These are phyloP conservation scores for Globisporangium orthogonon DNA, from an alignment of 352 stramenopile genomes.

Conservation along the genomic window DNA sequence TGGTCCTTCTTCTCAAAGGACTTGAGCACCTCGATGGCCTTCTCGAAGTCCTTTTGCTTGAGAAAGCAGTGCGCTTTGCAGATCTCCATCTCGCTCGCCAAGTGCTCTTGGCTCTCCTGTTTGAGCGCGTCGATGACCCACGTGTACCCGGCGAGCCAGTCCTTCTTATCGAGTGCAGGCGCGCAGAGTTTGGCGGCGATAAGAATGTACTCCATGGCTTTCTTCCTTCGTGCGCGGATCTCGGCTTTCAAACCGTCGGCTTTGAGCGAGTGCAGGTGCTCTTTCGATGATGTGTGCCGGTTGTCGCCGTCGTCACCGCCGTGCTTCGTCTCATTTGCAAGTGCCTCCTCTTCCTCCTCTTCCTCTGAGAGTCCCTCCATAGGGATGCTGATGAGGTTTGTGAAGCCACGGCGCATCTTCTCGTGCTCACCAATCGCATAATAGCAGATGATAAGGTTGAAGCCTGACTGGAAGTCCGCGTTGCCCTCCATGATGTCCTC, in stretches of 20 bases:
- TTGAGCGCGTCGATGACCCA: constrained; percentile 94
- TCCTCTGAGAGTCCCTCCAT: constrained; percentile 86
- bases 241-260: constrained; percentile 71
- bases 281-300: constrained; percentile 26
- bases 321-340: constrained; percentile 49
- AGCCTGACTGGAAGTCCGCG: constrained; percentile 93
- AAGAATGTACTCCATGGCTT: constrained; percentile 89
- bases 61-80: constrained; percentile 87
- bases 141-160: constrained; percentile 91
- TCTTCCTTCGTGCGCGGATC: constrained; percentile 66
- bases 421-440: constrained; percentile 94
- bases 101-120: constrained; percentile 79
- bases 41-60: constrained; percentile 92
- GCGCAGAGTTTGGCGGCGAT: constrained; percentile 93
- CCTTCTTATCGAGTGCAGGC: constrained; percentile 88
- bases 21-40: constrained; percentile 92
- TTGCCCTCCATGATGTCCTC: constrained; percentile 93
- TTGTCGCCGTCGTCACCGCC: constrained; percentile 10
- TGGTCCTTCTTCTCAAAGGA: constrained; percentile 95
- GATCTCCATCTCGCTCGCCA: constrained; percentile 91
- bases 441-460: constrained; percentile 97
- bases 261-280: constrained; percentile 61
- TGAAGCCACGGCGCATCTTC: constrained; percentile 92
- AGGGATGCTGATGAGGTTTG: constrained; percentile 87
- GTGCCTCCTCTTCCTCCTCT: constrained; percentile 74